Base-by-base conservation (phyloP, 2,329 filamentous ascomycete genomes). In the Emmonsiellopsis sp. region DNA sequence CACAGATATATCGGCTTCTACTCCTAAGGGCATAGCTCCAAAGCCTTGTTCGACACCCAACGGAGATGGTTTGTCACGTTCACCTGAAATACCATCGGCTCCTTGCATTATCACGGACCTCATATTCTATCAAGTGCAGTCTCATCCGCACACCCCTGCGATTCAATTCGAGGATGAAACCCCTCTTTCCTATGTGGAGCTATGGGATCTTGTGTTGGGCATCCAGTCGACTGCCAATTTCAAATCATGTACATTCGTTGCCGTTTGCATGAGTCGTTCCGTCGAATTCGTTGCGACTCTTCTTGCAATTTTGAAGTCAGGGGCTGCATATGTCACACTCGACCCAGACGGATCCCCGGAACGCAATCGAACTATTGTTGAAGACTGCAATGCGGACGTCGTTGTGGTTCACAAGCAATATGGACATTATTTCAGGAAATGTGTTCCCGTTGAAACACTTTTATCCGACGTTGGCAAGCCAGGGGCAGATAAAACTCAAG, bases 371-470 rank as follows among this genome's bases (percentile, higher is more conserved):
- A 42, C 16, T 11, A 56, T 56, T n/a, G 40, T 54, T 26, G 15
- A 30, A n/a, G 38, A 54, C 7, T 44, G 47, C 31, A 20, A 51
- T 8, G 46, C 47, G 16, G 15, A n/a, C 10, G 26, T 65, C 58
- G 50, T 60, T 7, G 7, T 57, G 1, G 55, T 60, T 8, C 54
- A 61, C 43, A 38, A 32, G 37, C 52, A 57, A 2, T 61, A 59
- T 45, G 35, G 50, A 34, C 53, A 56, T 34, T 47, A 57, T 26
- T 56, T 59, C 16, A 30, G 32, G 34, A 49, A 30, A 49, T 40
- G 34, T 32, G 13, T 9, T 11, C 55, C 63, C 6, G 60, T 63
- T 47, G 50, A 35, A 2, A 30, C 16, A 38, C 10, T 54, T 15
- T 54, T 58, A 5, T 26, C 20, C 20, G 20, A 26, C 5, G 20